Evolutionary conservation across 331 rosid species (phyloP), one percentile per base, ranked within the genome.

Genomic region (Quercus lobata): DNA sequence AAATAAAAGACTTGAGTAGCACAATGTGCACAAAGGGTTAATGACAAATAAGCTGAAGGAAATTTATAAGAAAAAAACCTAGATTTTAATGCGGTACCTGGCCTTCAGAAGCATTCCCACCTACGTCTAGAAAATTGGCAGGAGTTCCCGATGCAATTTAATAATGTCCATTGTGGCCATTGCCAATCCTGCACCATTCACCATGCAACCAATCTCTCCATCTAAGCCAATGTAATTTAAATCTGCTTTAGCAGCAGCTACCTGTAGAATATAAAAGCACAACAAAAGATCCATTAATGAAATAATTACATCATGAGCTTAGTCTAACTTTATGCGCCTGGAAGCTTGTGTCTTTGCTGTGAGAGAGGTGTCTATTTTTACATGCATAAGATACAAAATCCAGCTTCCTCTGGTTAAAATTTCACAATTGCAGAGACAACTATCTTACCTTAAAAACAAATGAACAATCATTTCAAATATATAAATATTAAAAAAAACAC

Each of bases 181-280:
- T 75, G 99, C 98, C 78, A 96, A 85, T 77, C 99, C 99, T 55
- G 98, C 99, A 56, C 99, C 99, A 86, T 91, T 96, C 85, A 96
- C 99, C 99, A 96, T 96, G 91, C 99, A 96, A 68, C 99, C 99
- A 84, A 96, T 96, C 85, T 96, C 99, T 79, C 99, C 98, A 86
- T 96, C 99, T 69, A 96, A 87, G 22, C 99, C 99, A 79, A 96
- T 96, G 69, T 96, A 96, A 82, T 96, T 96, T 78, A 96, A 87
- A 86, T 96, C 98, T 62, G 97, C 98, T 84, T 93, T 90, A 74
- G 97, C 97, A 80, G 99, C 98, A 81, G 86, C 72, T 75, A 93
- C 99, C 98, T 96, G 91, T 75, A 49, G 44, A 82, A 49, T 80
- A 73, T 56, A 82, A 84, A 29, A 86, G 57, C 63, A 80, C 70